Evolutionary conservation across 2,329 filamentous ascomycete genomes (phyloP).

Genomic region (Aspergillus quadrilineatus): DNA sequence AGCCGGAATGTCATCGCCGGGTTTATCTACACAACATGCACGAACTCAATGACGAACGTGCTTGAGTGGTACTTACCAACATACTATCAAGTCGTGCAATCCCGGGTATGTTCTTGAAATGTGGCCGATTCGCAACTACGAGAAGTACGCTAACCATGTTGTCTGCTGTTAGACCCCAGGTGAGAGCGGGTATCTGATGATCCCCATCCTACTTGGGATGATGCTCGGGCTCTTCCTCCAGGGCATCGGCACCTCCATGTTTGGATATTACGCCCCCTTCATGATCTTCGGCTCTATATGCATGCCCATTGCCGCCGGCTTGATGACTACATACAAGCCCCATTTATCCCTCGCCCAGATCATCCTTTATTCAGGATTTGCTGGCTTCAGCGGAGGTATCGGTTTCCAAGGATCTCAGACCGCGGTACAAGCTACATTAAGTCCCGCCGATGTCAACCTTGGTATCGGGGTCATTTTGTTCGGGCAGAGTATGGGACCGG

Average conservation of each 20-base stretch:
- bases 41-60: constrained; percentile 24
- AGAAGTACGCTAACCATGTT: too few species aligned
- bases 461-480: constrained; percentile 36
- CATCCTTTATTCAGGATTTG: constrained; percentile 29
- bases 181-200: constrained; percentile 29
- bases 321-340: constrained; percentile 33
- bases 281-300: constrained; percentile 33
- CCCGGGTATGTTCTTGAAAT: constrained; percentile 15
- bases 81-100: constrained; percentile 36
- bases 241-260: constrained; percentile 21
- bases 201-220: constrained; percentile 27
- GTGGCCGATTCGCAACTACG: too few species aligned
- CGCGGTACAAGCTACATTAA: constrained; percentile 32
- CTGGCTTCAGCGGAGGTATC: constrained; percentile 32
- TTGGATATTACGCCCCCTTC: constrained; percentile 38
- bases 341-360: constrained; percentile 24
- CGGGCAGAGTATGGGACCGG: constrained; percentile 40
- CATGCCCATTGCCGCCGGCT: constrained; percentile 35
- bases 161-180: constrained; percentile 15
- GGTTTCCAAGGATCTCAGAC: constrained; percentile 32
- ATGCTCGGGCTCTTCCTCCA: constrained; percentile 24
- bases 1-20: constrained; percentile 29
- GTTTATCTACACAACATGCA: constrained; percentile 24
- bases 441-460: constrained; percentile 26
- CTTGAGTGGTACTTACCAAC: constrained; percentile 34